These are phyloP conservation scores for Colletotrichum sp. DNA, from an alignment of 2,329 filamentous ascomycete genomes.

Conservation along the genomic window DNA sequence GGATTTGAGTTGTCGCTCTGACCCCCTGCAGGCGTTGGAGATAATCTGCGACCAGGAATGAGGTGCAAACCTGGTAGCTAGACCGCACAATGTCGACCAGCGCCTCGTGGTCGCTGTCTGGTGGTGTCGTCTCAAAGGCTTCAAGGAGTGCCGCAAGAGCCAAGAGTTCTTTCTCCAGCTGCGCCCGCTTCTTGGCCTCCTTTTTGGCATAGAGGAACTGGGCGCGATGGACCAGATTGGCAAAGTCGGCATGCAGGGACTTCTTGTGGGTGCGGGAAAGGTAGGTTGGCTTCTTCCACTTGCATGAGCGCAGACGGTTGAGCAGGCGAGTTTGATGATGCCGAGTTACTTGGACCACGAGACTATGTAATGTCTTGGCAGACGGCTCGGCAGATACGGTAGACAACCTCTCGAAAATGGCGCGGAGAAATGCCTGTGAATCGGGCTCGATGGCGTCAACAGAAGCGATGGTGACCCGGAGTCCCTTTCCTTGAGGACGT, in stretches of 20 bases:
- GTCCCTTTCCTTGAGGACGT: not conserved
- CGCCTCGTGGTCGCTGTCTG: not conserved
- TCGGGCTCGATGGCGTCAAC: slow-evolving; percentile 16
- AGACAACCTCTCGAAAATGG: not conserved
- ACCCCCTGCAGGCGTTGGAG: slow-evolving; percentile 6
- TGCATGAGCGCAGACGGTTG: slow-evolving; percentile 20
- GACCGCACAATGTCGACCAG: slow-evolving; percentile 4
- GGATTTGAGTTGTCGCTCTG: slow-evolving; percentile 17
- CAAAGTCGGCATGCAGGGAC: slow-evolving; percentile 18
- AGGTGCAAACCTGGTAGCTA: slow-evolving; percentile 13
- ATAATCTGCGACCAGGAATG: not conserved
- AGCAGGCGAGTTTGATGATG: slow-evolving; percentile 21
- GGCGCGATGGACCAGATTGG: slow-evolving; percentile 13
- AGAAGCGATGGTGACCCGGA: slow-evolving; percentile 15
- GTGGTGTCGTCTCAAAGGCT: slow-evolving; percentile 5
- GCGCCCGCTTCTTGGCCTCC: not conserved
- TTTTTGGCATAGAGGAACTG: slow-evolving; percentile 16
- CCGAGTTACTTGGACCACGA: slow-evolving; percentile 2
- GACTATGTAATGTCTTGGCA: not conserved
- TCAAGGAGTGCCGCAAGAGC: not conserved
- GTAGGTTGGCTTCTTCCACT: slow-evolving; percentile 21
- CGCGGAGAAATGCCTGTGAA: slow-evolving; percentile 15
- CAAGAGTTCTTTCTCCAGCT: slow-evolving; percentile 1
- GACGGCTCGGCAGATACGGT: not conserved
- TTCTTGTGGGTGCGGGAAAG: slow-evolving; percentile 22